Conservation (phyloP, 148 eudicot genomes). For the Vaccinium macrocarpon region DNA sequence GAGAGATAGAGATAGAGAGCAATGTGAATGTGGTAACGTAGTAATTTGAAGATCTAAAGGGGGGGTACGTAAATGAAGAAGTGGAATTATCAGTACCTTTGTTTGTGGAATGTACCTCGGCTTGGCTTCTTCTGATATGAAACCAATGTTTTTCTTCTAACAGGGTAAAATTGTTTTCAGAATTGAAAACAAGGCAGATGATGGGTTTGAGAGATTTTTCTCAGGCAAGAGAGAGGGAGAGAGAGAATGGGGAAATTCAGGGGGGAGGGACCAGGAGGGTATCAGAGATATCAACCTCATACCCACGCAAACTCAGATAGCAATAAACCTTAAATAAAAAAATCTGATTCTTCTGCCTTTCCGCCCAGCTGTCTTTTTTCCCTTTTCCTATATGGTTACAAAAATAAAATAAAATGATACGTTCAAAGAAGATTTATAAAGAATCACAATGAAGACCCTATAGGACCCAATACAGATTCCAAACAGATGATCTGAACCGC, state of each 20-base stretch:
- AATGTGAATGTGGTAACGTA: background rate
- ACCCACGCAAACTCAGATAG: background rate
- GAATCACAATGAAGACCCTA: too few species aligned
- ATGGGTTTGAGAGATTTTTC: constrained; percentile 6
- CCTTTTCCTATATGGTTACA: background rate
- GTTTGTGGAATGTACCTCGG: background rate
- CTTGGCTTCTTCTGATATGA: background rate
- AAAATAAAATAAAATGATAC: too few species aligned
- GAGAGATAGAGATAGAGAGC: background rate
- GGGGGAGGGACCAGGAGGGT: background rate
- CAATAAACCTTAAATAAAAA: constrained; percentile 12
- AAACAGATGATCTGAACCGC: too few species aligned
- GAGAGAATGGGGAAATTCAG: background rate
- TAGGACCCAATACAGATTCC: too few species aligned
- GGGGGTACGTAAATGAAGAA: background rate
- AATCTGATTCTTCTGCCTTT: background rate
- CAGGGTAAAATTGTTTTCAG: constrained; percentile 1
- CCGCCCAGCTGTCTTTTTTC: constrained; percentile 1
- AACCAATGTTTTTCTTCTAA: background rate
- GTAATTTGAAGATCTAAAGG: constrained; percentile 8
- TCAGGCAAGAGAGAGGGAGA: background rate
- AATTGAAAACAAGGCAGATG: background rate
- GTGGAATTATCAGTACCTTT: constrained; percentile 16
- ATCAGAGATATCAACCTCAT: background rate
- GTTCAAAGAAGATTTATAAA: too few species aligned